Evolutionary conservation across 2,329 filamentous ascomycete genomes (phyloP), one percentile per base, ranked within the genome.

Genomic region (Zopfia rhizophila): DNA sequence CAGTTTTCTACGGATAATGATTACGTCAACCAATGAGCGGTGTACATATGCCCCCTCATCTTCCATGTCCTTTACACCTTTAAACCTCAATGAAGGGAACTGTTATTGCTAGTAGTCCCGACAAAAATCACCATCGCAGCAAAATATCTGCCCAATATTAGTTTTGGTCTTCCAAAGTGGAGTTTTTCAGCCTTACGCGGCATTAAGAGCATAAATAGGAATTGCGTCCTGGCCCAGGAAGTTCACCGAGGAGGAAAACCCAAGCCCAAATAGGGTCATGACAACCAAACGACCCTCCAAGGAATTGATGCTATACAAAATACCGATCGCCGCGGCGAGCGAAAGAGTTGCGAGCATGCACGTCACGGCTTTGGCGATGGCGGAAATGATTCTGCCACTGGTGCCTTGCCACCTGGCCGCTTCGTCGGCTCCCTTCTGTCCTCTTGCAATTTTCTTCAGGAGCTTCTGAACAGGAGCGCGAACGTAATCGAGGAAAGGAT

Each of bases 101-200:
- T 33, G 11, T 18, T 14, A 4, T 17, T 18, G 12, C 16, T 33
- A 14, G 30, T 33, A 5, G 30, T 33, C 14, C 30, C 30, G 30
- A 33, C 30, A 33, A 33, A 33, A 5, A 33, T 8, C 5, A 33
- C 30, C 30, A 33, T 33, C 16, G 30, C 30, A 12, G 17, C 14
- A 18, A 33, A 7, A 17, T 33, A 33, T 10, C 30, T 33, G 30
- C 30, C 5, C 12, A 5, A 33, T 33, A 17, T 33, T 18, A 33
- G 16, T 18, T 18, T 6, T 11, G 4, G 12, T 16, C 13, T 18
- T 18, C 6, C n/a, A 11, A 33, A 7, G 16, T 18, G 21, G 4
- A 18, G 12, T 33, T 33, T 17, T 5, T 13, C n/a, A n/a, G 16
- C n/a, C 30, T 33, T 33, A 33, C 30, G 30, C n/a, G 13, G 16